Evolutionary conservation across 2,329 filamentous ascomycete genomes (phyloP), one percentile per base, ranked within the genome.

Genomic region (Aphanoascus verrucosus): DNA sequence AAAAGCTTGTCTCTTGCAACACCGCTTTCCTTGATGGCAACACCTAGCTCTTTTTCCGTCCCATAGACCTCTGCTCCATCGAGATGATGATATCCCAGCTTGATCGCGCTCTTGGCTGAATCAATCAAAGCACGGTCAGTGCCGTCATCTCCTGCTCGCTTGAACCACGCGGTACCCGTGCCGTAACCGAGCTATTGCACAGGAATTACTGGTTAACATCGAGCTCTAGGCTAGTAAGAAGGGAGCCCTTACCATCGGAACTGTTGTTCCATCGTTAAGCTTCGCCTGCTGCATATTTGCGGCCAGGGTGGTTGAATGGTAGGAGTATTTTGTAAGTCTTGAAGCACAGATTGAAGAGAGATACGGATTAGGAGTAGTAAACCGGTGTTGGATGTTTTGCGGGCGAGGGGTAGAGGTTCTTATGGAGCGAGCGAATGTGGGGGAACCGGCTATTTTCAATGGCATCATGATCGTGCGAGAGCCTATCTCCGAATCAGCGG

Each of bases 101-200:
- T 72, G 54, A 83, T 77, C 2, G 81, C 80, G 5, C 65, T 72
- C 64, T 82, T 82, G 43, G 77, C 72, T 0, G 71, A 68, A 49
- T 82, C 78, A 12, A 83, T 72, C 48, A 77, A 70, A 6, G 69
- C 69, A 43, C 77, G 73, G 59, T 84, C 78, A 51, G 80, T 69
- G 45, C 71, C 57, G 9, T 61, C 70, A 44, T 69, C 72, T 7
- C 73, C 71, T 1, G 70, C 69, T 1, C 58, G 66, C 65, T 85
- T 85, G 64, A 72, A 83, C 80, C 80, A 84, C 1, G 79, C 78
- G 0, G 82, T 84, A 31, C 82, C 82, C 0, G 77, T 78, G 23
- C 81, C 81, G 66, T 80, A 84, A 19, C 72, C 80, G 15, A 84
- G 66, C 78, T 80, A 48, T 28, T 28, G 23, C 37, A 34, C 8